Evolutionary conservation across 2,329 filamentous ascomycete species (phyloP).

Genomic region (Trichoderma harzianum): DNA sequence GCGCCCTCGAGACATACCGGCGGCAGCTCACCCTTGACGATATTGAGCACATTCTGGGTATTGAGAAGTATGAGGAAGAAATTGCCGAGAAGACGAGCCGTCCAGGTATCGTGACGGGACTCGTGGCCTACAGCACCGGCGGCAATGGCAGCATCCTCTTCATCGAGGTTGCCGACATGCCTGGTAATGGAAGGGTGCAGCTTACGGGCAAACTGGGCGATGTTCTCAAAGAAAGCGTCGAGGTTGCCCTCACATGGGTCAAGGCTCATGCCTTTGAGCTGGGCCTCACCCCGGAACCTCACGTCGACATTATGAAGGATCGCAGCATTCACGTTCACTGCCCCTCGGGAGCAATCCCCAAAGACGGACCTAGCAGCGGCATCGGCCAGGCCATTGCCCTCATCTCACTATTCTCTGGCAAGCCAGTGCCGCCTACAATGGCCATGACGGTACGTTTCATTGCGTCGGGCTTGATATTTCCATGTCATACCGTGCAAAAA

Average conservation of each 20-base stretch:
- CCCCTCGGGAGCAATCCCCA: constrained; percentile 89
- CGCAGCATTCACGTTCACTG: constrained; percentile 95
- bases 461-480: background rate
- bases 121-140: constrained; percentile 90
- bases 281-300: constrained; percentile 73
- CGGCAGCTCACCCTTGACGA: constrained; percentile 72
- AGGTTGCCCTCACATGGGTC: constrained; percentile 95
- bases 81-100: constrained; percentile 81
- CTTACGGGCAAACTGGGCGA: constrained; percentile 95
- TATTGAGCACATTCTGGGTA: constrained; percentile 85
- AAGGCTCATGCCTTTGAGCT: constrained; percentile 93
- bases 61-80: constrained; percentile 92
- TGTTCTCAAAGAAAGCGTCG: constrained; percentile 94
- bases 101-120: constrained; percentile 90
- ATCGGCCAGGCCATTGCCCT: constrained; percentile 92
- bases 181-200: constrained; percentile 85
- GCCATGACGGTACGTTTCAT: constrained; percentile 75
- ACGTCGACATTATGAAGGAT: constrained; percentile 92
- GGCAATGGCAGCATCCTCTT: constrained; percentile 96
- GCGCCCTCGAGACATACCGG: constrained; percentile 66
- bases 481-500: constrained; percentile 20
- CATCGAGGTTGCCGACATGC: constrained; percentile 98
- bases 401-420: constrained; percentile 83
- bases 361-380: constrained; percentile 83
- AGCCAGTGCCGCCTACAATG: constrained; percentile 82